A percentile compares a stretch with the other conserved stretches of the same genome.
These are phyloP conservation scores for Suillus hirtellus DNA, from an alignment of 768 basidiomycete species.

Conservation along the genomic window DNA sequence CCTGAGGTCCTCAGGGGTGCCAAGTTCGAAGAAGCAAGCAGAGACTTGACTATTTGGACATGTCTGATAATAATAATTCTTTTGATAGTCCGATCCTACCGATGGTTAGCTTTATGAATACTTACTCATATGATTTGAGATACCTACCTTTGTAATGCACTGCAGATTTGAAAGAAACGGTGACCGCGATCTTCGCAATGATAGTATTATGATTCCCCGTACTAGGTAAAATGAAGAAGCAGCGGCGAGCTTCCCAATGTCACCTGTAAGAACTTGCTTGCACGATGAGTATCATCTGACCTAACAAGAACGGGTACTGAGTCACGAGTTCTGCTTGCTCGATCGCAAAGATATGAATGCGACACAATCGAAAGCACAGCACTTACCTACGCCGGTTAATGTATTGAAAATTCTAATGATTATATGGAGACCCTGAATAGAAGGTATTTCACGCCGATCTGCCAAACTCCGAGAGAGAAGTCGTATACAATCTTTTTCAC, in stretches of 20 bases:
- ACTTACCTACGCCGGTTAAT: too few species aligned
- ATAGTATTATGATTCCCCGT: background rate
- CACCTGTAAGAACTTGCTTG: background rate
- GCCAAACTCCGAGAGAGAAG: too few species aligned
- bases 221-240: background rate
- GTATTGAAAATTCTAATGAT: too few species aligned
- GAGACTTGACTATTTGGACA: conserved; percentile 46
- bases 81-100: conserved; percentile 31
- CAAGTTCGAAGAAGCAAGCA: conserved; percentile 59
- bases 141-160: conserved; percentile 45
- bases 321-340: background rate
- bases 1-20: conserved; percentile 51
- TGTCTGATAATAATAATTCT: conserved; percentile 51
- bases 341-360: background rate
- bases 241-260: background rate
- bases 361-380: too few species aligned
- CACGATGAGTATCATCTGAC: background rate
- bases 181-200: conserved; percentile 31
- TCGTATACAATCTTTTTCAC: too few species aligned
- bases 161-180: conserved; percentile 43
- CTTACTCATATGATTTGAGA: background rate
- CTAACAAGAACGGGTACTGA: background rate
- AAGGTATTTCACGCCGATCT: too few species aligned
- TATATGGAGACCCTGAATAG: too few species aligned
- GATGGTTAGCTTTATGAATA: conserved; percentile 6